Conservation (phyloP, 2,329 filamentous ascomycete genomes). For the Fusarium stilboides region DNA sequence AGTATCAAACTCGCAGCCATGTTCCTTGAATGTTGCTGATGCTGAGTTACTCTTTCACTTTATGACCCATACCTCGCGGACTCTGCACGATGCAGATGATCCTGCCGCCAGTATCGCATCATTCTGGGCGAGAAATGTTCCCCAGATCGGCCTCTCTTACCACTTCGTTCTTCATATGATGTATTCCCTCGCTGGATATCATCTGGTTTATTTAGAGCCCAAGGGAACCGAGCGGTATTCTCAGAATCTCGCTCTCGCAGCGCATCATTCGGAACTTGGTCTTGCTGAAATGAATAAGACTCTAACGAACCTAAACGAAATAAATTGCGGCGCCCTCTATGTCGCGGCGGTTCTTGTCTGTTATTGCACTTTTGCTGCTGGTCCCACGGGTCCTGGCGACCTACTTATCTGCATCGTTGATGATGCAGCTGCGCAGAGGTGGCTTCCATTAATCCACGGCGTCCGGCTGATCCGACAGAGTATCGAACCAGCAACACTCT, state of each 20-base stretch:
- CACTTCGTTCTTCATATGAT: conserved; percentile 52
- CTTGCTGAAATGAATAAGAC: conserved; percentile 47
- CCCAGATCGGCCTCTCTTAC: conserved; percentile 49
- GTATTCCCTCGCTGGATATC: conserved; percentile 50
- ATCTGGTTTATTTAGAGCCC: conserved; percentile 44
- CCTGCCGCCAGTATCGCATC: conserved; percentile 35
- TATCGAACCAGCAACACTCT: conserved; percentile 49
- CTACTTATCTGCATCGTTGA: conserved; percentile 49
- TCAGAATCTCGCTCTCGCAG: conserved; percentile 42
- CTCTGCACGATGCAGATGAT: conserved; percentile 41
- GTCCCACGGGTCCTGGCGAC: conserved; percentile 49
- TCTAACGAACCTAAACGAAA: conserved; percentile 44
- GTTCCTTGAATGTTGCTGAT: conserved; percentile 49
- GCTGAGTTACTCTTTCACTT: conserved; percentile 53
- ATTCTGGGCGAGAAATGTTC: conserved; percentile 52
- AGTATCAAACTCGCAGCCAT: conserved; percentile 38
- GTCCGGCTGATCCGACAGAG: conserved; percentile 47
- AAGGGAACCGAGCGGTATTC: conserved; percentile 38
- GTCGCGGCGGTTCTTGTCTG: conserved; percentile 50
- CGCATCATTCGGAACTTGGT: conserved; percentile 48
- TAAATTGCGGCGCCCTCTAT: conserved; percentile 52
- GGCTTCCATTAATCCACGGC: conserved; percentile 48
- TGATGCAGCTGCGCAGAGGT: conserved; percentile 44
- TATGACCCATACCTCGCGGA: conserved; percentile 46
- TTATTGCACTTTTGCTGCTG: conserved; percentile 52